Evolutionary conservation across 1,139 yeast genomes (phyloP), one percentile per base, ranked within the genome.

Genomic region (Debaryomycetaceae sp.): DNA sequence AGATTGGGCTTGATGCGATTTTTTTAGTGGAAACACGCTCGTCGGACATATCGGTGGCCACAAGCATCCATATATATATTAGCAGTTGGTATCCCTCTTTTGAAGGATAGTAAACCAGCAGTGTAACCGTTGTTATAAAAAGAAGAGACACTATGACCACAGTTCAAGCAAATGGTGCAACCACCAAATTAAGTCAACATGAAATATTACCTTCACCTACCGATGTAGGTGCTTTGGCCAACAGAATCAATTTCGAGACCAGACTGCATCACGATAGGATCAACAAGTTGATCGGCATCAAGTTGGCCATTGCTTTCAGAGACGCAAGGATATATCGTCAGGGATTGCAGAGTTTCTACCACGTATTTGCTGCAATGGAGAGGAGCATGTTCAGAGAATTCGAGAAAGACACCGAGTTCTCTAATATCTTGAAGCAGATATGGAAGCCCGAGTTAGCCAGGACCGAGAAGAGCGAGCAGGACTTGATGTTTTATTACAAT

Each of bases 141-240:
- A 20, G 8, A 6, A 9, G 6, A 20, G 11, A 14, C 20, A 44
- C n/a, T 41, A 57, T 51, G 56, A 44, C 53, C 23, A 37, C 52
- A 11, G 45, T 50, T 17, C 59, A 51, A 46, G 48, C 52, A 24
- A 49, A 45, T 27, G 68, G 66, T 40, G 65, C 70, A 39, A 64
- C 66, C 42, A 60, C 73, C 49, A 78, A 71, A 52, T 62, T 78
- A 45, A 62, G 71, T 29, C 85, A 78, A 57, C 68, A 69, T 42
- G 89, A 83, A 56, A 77, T 83, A 40, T 74, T 87, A 38, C 95
- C 96, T 1, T 74, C 81, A 20, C 84, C 84, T 47, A 76, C 78
- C 33, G 96, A 87, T 59, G 68, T 83, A 22, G 95, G 93, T 36
- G 95, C 96, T 6, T 72, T 87, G 44, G 95, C 83, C 44, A 87